Evolutionary conservation across 768 basidiomycete genomes (phyloP), one percentile per base, ranked within the genome.

Genomic region (Pholiota molesta): DNA sequence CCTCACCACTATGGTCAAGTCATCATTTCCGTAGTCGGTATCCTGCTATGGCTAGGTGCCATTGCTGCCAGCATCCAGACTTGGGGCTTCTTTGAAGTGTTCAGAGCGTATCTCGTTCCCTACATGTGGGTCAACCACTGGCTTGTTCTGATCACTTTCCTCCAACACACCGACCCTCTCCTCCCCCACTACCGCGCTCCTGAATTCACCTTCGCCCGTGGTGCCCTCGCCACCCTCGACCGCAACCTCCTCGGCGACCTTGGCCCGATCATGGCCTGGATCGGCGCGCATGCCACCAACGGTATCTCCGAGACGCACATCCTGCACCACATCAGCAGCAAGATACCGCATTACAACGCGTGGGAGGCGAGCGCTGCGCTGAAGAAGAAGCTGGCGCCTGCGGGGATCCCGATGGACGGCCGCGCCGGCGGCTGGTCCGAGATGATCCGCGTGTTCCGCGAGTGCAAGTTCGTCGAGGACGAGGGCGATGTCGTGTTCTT

Each of bases 61-160:
- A 62, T 97, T 56, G 76, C 62, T n/a, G 77, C 75, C 52, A 85
- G 86, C 69, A 81, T 86, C 62, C 78, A 83, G 72, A 73, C 79
- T 53, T 86, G 81, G 57, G 90, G 94, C 37, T 89, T 94, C 76
- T 72, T 75, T 49, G 85, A 85, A 51, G 89, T 97, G 54, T 85
- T 92, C 78, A 83, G 86, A 65, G 76, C 91, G 65, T 99, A 98
- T 75, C 73, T 92, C 58, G 82, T 92, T 17, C 95, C 96, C 56
- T 99, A 98, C 79, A 82, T 99, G 62, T 94, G 92, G 88, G 87
- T 90, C 57, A 94, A 94, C 81, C 93, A 95, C 82, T 97, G 95
- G 95, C 84, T 98, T 57, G 94, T 98, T 60, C 71, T 95, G 69
- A 97, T 98, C 80, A 97, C 95, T 19, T 98, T 94, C 90, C 83